A percentile compares a stretch with the other conserved stretches of the same genome.
These are phyloP conservation scores for Solanum hybrid DNA, from an alignment of 305 asterid genomes.

Conservation along the genomic window DNA sequence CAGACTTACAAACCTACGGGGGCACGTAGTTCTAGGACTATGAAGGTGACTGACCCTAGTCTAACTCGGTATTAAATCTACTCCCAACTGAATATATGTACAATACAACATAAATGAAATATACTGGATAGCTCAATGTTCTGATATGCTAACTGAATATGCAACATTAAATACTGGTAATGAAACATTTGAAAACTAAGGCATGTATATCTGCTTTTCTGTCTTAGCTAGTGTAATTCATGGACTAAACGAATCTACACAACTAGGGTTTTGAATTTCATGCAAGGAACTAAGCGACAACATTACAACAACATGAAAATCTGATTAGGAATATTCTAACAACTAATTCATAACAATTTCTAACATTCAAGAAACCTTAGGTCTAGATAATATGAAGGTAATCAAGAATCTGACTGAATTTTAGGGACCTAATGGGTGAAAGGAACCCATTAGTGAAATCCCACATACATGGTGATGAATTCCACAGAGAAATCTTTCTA, in stretches of 20 bases:
- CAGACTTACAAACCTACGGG: too few relatives aligned
- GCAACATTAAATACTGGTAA: too few relatives aligned
- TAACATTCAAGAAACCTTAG: neutral
- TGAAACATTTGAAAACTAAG: neutral
- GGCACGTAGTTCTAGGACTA: too few relatives aligned
- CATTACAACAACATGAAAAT: neutral
- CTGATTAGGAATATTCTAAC: neutral
- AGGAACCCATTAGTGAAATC: neutral
- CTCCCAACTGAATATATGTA: too few relatives aligned
- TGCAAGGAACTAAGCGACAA: neutral
- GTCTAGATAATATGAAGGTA: neutral
- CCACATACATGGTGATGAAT: neutral
- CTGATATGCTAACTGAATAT: too few relatives aligned
- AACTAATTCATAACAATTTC: neutral
- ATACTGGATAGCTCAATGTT: too few relatives aligned
- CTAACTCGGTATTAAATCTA: too few relatives aligned
- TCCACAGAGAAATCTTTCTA: too few relatives aligned
- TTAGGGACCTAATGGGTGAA: neutral
- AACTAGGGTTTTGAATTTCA: neutral
- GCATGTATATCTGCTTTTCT: neutral
- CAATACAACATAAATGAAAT: too few relatives aligned
- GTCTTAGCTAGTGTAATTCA: neutral
- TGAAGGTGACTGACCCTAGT: too few relatives aligned
- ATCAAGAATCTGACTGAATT: neutral
- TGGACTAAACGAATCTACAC: neutral